Evolutionary conservation across 1,284 basidiomycete genomes (phyloP).

Genomic region (Tylopilus orsonianus): DNA sequence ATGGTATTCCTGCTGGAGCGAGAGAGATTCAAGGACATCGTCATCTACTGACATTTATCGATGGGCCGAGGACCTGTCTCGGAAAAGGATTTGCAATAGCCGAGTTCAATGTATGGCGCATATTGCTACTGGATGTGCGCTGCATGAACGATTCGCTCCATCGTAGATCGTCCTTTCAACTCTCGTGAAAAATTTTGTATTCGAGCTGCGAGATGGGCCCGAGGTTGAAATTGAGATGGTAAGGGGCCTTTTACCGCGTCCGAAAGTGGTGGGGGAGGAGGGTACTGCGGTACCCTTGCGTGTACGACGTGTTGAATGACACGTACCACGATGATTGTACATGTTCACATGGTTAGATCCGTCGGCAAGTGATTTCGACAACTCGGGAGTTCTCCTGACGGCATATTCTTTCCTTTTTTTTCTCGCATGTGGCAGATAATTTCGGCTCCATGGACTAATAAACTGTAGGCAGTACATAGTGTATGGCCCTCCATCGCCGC

Average conservation of each 20-base stretch:
- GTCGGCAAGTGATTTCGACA: no score
- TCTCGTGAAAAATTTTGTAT: slow-evolving; percentile 44
- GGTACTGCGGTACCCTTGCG: slow-evolving; percentile 43
- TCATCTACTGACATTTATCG: slow-evolving; percentile 48
- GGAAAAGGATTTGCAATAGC: slow-evolving; percentile 45
- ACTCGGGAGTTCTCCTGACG: no score
- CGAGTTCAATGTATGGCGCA: slow-evolving; percentile 29
- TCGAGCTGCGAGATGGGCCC: slow-evolving; percentile 44
- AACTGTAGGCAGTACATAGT: no score
- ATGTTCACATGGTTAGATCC: no score
- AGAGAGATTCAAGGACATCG: slow-evolving; percentile 42
- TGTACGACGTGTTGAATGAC: slow-evolving; percentile 29
- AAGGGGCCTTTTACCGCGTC: slow-evolving; percentile 41
- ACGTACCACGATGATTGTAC: slow-evolving; percentile 1
- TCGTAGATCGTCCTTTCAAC: slow-evolving; percentile 42
- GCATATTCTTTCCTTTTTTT: no score
- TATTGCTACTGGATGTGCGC: no score
- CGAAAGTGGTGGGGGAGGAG: slow-evolving; percentile 42
- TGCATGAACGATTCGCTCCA: neutral
- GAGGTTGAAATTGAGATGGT: slow-evolving; percentile 38
- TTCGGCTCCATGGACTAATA: no score
- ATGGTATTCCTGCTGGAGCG: slow-evolving; percentile 17
- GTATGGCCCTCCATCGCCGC: no score
- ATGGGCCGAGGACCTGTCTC: slow-evolving; percentile 48
- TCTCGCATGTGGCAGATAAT: no score